Base-by-base conservation (phyloP, 176 grass and related monocot genomes). In the Coix lacrymajobi region DNA sequence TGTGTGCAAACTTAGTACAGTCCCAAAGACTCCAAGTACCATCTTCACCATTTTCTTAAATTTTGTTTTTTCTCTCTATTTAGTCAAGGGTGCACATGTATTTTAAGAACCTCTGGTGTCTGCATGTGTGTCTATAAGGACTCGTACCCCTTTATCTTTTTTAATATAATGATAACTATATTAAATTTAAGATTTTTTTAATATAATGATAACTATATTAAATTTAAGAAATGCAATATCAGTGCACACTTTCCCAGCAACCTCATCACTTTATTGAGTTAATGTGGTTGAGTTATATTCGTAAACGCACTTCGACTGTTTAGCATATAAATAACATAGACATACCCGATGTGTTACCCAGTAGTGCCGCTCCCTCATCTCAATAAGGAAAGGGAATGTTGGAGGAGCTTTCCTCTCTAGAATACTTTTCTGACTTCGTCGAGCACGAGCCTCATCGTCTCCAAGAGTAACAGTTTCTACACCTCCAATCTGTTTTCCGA, bases 341-440 rank as follows among this genome's bases (percentile, higher is more conserved):
- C 84, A 77, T 88, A 98, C 96, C 89, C 91, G 81, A 86, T 98
- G 93, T 77, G 90, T 95, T 12, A 95, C 91, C 93, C 91, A 95
- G 74, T 93, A 91, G 76, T 98, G 84, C 71, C 93, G 49, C 77
- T 98, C 89, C 86, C 93, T 95, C 96, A 98, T 98, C 78, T 98
- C 96, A 72, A 98, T 95, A 68, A 98, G 87, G 46, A 98, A 98
- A 62, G 93, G 96, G 48, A 98, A 98, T 75, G 96, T 98, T 74
- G 93, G 92, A 63, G 93, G 92, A 60, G 89, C 84, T 69, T 95
- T 95, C 46, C 91, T 92, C 85, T 98, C 96, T 46, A 98, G 82
- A 76, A 98, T 90, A 73, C 89, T 98, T 84, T 98, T 98, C 78
- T 98, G 89, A 79, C 89, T 95, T 29, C 85, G 83, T 80, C 96